phyloP scores from a whole-genome alignment of 306 rosid genomes.

The Senna siamea region DNA sequence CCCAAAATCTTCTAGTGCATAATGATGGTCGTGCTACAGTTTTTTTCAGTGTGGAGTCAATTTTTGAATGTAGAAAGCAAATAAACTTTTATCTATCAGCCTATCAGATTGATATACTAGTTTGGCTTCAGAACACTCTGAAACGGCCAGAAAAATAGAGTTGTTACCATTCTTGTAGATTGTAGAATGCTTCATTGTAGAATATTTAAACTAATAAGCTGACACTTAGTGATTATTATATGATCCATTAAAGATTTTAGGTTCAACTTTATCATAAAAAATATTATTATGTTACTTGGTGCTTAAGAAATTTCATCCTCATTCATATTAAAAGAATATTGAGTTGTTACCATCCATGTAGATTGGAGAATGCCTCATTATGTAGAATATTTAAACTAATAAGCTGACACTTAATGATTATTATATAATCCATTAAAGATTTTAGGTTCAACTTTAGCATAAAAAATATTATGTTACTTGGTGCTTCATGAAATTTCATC shows the following conservation, averaged over 20 bases:
- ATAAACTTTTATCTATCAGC: not conserved
- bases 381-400: not conserved
- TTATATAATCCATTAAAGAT: not conserved
- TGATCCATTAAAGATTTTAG: not conserved
- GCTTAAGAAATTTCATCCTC: too few species aligned
- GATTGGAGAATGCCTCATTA: not conserved
- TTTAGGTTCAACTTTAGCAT: not conserved
- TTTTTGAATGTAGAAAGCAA: not conserved
- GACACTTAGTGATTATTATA: not conserved
- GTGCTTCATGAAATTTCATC: not conserved
- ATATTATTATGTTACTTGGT: not conserved
- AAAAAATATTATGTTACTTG: not conserved
- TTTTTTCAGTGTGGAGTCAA: not conserved
- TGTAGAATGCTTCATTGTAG: not conserved
- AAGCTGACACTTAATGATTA: not conserved
- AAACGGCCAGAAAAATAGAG: not conserved
- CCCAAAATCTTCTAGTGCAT: not conserved
- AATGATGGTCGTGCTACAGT: not conserved
- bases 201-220: not conserved
- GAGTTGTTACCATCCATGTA: not conserved
- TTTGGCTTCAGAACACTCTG: not conserved
- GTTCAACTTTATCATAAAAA: not conserved
- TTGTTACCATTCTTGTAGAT: not conserved
- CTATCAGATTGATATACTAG: not conserved
- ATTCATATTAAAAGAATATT: too few species aligned